Conservation (phyloP, 345 rosid species). For the Nasturtium officinale region DNA sequence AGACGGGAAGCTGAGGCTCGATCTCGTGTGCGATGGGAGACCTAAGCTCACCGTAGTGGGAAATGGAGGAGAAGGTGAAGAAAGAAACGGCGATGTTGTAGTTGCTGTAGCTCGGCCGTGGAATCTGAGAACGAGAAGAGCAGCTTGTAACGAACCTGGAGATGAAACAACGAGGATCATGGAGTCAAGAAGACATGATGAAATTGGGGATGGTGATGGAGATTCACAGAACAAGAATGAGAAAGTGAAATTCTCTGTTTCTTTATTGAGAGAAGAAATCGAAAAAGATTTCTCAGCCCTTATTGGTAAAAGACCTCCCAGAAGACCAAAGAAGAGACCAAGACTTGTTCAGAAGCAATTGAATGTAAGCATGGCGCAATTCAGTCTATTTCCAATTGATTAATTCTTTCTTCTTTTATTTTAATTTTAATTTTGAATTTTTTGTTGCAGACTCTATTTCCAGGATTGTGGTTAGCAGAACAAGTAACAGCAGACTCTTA, state of each 20-base stretch:
- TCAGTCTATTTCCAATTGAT: not conserved
- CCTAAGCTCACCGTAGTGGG: constrained; percentile 45
- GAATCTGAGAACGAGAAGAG: constrained; percentile 78
- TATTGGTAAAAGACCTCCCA: constrained; percentile 54
- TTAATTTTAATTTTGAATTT: constrained; percentile 5
- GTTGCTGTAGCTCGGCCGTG: constrained; percentile 49
- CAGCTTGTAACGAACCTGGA: constrained; percentile 55
- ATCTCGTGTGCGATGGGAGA: constrained; percentile 29
- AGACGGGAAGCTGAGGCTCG: constrained; percentile 25
- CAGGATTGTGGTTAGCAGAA: constrained; percentile 61
- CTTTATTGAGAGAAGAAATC: constrained; percentile 63
- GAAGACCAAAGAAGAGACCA: constrained; percentile 73
- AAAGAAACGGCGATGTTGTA: constrained; percentile 22
- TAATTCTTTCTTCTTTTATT: not conserved
- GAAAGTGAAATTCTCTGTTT: constrained; percentile 53
- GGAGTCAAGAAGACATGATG: constrained; percentile 35
- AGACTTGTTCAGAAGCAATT: constrained; percentile 61
- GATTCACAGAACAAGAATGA: constrained; percentile 37
- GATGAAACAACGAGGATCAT: constrained; percentile 41
- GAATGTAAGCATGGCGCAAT: constrained; percentile 47
- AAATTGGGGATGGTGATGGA: constrained; percentile 29
- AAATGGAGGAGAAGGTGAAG: constrained; percentile 36
- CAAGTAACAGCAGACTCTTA: constrained; percentile 60
- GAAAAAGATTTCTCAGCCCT: constrained; percentile 62
- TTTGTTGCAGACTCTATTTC: constrained; percentile 55